Evolutionary conservation across 2,329 filamentous ascomycete genomes (phyloP).

Genomic region (Sarocladium strictum): DNA sequence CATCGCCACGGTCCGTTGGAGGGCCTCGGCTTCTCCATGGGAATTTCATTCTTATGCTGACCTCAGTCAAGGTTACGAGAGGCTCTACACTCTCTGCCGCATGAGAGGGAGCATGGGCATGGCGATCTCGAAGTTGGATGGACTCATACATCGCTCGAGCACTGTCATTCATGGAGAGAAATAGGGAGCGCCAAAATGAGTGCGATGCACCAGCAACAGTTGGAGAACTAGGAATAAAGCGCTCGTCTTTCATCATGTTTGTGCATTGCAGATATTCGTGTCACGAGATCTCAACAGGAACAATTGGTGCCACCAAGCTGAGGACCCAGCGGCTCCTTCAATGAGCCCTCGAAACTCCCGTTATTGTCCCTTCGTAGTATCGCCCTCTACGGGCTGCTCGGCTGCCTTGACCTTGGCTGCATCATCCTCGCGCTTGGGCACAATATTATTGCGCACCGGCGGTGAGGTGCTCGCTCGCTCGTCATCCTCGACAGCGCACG

Average conservation of each 20-base stretch:
- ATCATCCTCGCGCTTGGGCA: constrained; percentile 1
- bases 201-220: not conserved
- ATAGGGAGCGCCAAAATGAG: not conserved
- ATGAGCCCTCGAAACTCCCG: not conserved
- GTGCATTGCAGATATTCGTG: constrained; percentile 5
- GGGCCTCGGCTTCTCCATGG: no score
- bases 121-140: no score
- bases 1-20: no score
- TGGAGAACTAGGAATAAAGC: not conserved
- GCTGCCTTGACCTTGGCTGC: not conserved
- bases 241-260: not conserved
- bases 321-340: not conserved
- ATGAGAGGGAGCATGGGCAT: no score
- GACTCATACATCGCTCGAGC: no score
- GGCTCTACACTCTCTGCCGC: no score
- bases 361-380: not conserved
- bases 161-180: not conserved
- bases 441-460: constrained; percentile 4
- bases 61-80: no score
- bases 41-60: no score
- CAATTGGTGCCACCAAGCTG: not conserved
- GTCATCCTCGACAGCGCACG: constrained; percentile 28
- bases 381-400: not conserved
- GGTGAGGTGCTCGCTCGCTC: constrained; percentile 6
- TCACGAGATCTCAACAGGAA: not conserved